Conservation (phyloP, 257 asterid species). For the Fraxinus excelsior region DNA sequence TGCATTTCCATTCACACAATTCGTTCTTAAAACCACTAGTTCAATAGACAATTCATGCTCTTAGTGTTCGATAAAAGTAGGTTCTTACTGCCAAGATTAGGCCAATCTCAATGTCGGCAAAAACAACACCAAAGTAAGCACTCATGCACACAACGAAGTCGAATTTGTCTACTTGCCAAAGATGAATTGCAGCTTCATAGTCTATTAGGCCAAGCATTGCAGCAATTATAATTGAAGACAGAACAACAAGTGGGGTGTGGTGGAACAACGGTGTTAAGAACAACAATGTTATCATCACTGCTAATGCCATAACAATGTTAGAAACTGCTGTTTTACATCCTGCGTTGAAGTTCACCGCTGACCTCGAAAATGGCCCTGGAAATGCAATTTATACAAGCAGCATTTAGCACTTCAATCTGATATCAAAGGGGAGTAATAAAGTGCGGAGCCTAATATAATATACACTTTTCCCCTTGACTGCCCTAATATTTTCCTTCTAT, state of each 20-base stretch:
- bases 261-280: slow-evolving; percentile 80
- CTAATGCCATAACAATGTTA: slow-evolving; percentile 89
- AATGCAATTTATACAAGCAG: background rate
- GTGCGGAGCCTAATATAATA: too few relatives aligned
- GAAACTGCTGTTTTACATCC: slow-evolving; percentile 98
- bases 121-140: slow-evolving; percentile 81
- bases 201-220: slow-evolving; percentile 98
- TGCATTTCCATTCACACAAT: slow-evolving; percentile 21
- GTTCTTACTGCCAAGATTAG: slow-evolving; percentile 67
- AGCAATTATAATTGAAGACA: slow-evolving; percentile 74
- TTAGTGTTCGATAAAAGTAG: too few relatives aligned
- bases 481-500: too few relatives aligned
- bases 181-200: slow-evolving; percentile 86
- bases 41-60: background rate
- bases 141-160: slow-evolving; percentile 85
- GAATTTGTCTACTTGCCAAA: slow-evolving; percentile 83
- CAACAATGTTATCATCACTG: slow-evolving; percentile 81
- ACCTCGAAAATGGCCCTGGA: slow-evolving; percentile 89
- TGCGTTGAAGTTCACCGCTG: slow-evolving; percentile 96
- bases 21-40: background rate
- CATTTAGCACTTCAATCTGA: background rate
- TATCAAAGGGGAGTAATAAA: background rate
- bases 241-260: slow-evolving; percentile 88
- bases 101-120: slow-evolving; percentile 77
- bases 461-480: too few relatives aligned